Evolutionary conservation across 306 rosid species (phyloP), one percentile per base, ranked within the genome.

Genomic region (Morella rubra): DNA sequence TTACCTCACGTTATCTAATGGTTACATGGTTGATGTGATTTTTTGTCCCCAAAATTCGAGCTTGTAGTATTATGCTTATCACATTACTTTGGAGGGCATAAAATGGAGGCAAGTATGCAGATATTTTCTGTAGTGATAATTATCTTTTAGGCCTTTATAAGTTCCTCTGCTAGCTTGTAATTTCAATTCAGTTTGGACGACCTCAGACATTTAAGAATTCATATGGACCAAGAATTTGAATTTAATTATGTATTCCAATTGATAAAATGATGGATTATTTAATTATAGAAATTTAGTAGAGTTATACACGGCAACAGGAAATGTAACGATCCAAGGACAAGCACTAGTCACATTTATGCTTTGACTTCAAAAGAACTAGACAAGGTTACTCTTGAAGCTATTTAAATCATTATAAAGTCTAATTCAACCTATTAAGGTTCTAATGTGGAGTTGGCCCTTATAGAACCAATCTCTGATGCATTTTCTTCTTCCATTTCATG

Each of bases 41-140:
- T 72, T 61, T 53, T 77, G 71, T 71, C 41, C 37, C 66, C 71
- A 7, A 24, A 84, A 77, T 73, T 80, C 61, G 80, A 84, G 79
- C 77, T 7, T 69, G 76, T 77, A 70, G 79, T 68, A 9, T 69
- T 22, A 58, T 75, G 74, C 69, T 79, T 64, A 14, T 53, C 67
- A 55, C 22, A 55, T 55, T 55, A 59, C 44, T 59, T 19, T 78
- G 16, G 73, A 59, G 79, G 73, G 60, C 76, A 80, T 60, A 67
- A 68, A 71, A 80, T 5, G 77, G 67, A 62, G 80, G 67, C 44
- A 70, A 13, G 61, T 75, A 44, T 72, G 59, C 70, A 76, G 73
- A 69, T 83, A 68, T 61, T 32, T 65, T 60, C 22, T 42, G 69
- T 66, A 66, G 71, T 18, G 13, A 16, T 37, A 9, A 60, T 3